A percentile compares a stretch with the other conserved stretches of the same genome.
Conservation (phyloP, 768 basidiomycete species). For the Asterophora lycoperdoides region DNA sequence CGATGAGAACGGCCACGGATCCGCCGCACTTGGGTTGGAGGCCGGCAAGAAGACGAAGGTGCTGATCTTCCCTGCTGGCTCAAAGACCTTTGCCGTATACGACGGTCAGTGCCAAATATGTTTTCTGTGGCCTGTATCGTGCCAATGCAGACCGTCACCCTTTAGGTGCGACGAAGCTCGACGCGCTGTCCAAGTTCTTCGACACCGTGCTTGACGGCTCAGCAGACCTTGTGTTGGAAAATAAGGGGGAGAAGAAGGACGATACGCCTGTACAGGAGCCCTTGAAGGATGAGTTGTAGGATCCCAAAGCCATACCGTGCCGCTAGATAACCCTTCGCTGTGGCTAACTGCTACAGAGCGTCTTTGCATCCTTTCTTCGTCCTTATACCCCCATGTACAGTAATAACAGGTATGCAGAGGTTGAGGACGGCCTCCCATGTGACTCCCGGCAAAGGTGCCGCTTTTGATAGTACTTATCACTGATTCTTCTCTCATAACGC, state of each 20-base stretch:
- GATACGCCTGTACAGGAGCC: background rate
- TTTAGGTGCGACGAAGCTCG: conserved; percentile 67
- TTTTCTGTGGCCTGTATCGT: background rate
- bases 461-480: too few species aligned
- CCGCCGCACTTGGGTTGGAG: conserved; percentile 55
- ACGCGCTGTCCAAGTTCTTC: conserved; percentile 70
- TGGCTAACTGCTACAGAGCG: too few species aligned
- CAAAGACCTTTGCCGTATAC: conserved; percentile 54
- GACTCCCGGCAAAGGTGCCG: too few species aligned
- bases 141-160: background rate
- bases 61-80: conserved; percentile 63
- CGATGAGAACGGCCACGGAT: conserved; percentile 61
- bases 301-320: too few species aligned
- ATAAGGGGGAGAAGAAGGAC: background rate
- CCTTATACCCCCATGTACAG: too few species aligned
- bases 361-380: too few species aligned
- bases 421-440: too few species aligned
- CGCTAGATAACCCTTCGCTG: too few species aligned
- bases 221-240: conserved; percentile 38
- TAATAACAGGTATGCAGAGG: too few species aligned
- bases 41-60: conserved; percentile 59
- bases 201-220: conserved; percentile 67
- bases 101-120: conserved; percentile 66
- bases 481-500: too few species aligned
- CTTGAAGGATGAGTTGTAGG: conserved; percentile 21